Evolutionary conservation across 2,329 filamentous ascomycete species (phyloP).

Genomic region (Xylaria sp.): DNA sequence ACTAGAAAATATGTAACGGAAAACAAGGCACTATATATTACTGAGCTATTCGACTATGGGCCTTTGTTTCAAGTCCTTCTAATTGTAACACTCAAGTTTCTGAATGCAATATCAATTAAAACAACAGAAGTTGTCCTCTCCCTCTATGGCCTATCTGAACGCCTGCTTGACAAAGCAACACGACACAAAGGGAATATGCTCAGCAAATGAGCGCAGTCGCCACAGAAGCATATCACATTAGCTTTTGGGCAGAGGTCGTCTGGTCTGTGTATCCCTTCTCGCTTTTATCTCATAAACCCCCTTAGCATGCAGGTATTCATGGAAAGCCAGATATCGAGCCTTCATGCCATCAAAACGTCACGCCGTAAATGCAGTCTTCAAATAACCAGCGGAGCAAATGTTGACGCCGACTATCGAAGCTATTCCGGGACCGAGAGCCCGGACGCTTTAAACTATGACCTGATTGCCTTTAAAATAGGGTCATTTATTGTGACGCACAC

Average conservation of each 20-base stretch:
- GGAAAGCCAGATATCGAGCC: constrained; percentile 41
- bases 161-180: constrained; percentile 47
- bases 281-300: constrained; percentile 36
- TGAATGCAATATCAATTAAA: constrained; percentile 41
- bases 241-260: constrained; percentile 25
- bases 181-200: constrained; percentile 37
- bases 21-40: not conserved
- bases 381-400: constrained; percentile 14
- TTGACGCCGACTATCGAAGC: constrained; percentile 29
- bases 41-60: too few relatives aligned
- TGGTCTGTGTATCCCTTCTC: constrained; percentile 25
- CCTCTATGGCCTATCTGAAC: constrained; percentile 50
- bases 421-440: constrained; percentile 21
- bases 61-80: not conserved
- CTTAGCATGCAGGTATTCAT: constrained; percentile 39
- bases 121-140: constrained; percentile 42
- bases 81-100: not conserved
- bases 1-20: not conserved
- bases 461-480: constrained; percentile 5
- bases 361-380: constrained; percentile 46
- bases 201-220: constrained; percentile 22
- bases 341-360: constrained; percentile 43
- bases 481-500: constrained; percentile 81
- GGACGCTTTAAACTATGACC: constrained; percentile 23
- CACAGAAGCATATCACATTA: constrained; percentile 29